Percentiles rank a stretch among this genome's conserved stretches.
phyloP scores from a whole-genome alignment of 1,284 basidiomycete genomes.

The Ceraceosorus guamensis region DNA sequence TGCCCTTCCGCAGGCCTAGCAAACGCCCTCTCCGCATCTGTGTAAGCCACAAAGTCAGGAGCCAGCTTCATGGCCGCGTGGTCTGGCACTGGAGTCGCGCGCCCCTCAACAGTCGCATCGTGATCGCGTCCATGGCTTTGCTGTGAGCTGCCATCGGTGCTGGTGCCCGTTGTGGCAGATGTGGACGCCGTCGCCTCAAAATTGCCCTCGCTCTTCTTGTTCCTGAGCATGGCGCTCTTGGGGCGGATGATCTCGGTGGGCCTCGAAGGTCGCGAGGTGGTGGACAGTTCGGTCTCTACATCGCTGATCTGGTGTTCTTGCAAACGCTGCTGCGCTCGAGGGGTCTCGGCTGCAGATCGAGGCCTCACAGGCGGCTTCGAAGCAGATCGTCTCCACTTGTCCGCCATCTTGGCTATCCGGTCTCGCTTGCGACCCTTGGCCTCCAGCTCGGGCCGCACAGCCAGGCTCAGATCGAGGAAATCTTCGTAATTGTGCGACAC shows the following conservation, averaged over 20 bases:
- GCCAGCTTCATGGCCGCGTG: not conserved
- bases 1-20: not conserved
- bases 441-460: slow-evolving; percentile 5
- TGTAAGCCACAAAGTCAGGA: not conserved
- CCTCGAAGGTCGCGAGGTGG: not conserved
- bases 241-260: not conserved
- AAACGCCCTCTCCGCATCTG: not conserved
- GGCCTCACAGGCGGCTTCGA: not conserved
- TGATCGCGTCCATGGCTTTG: not conserved
- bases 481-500: slow-evolving; percentile 85
- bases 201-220: no score
- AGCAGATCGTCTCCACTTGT: slow-evolving; percentile 5
- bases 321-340: not conserved
- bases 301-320: not conserved
- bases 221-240: not conserved
- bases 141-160: not conserved
- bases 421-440: slow-evolving; percentile 3
- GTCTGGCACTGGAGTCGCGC: not conserved
- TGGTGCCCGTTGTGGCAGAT: no score
- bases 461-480: slow-evolving; percentile 68
- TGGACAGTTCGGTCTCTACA: not conserved
- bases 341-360: not conserved
- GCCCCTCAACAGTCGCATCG: not conserved
- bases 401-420: slow-evolving; percentile 9
- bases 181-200: no score